Evolutionary conservation across 768 basidiomycete genomes (phyloP), one percentile per base, ranked within the genome.

Genomic region (Clathrus columnatus): DNA sequence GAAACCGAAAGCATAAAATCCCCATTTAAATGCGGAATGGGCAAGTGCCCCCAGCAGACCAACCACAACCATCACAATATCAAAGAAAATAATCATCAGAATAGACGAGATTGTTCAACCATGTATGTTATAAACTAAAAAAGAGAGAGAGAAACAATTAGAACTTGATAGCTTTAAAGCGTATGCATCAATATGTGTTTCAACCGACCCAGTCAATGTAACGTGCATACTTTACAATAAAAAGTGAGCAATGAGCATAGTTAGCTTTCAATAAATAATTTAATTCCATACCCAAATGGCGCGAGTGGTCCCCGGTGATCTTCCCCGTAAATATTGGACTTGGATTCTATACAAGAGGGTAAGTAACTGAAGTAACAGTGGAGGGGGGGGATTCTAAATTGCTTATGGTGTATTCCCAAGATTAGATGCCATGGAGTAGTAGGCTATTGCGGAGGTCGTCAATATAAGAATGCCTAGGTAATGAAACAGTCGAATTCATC

Each of bases 341-440:
- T 42, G 54, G 59, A 81, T 62, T 32, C 46, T 47, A 47, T 23
- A 11, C n/a, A n/a, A n/a, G n/a, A n/a, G n/a, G n/a, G 46, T 23
- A 23, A 5, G 4, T 11, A 4, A 5, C 20, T n/a, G n/a, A n/a
- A n/a, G n/a, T 16, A 2, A 16, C 14, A 18, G 21, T 47, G 14
- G 16, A 7, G 20, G 20, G 26, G 16, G 20, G 4, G 11, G 2
- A 11, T 36, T 14, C 2, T 4, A 36, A 2, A 36, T 14, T 11
- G 11, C 46, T 23, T 47, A 47, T 20, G 76, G 69, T 0, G 78
- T 74, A 43, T 66, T 67, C 11, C 81, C 80, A 36, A 82, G 69
- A 62, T 80, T 71, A 20, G 78, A 79, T 0, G 79, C 80, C 79
- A 81, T 79, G 11, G 72, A 67, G 64, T 78, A 79, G 68, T 78